Evolutionary conservation across 2,329 filamentous ascomycete species (phyloP), one percentile per base, ranked within the genome.

Genomic region (Fusarium compactum): DNA sequence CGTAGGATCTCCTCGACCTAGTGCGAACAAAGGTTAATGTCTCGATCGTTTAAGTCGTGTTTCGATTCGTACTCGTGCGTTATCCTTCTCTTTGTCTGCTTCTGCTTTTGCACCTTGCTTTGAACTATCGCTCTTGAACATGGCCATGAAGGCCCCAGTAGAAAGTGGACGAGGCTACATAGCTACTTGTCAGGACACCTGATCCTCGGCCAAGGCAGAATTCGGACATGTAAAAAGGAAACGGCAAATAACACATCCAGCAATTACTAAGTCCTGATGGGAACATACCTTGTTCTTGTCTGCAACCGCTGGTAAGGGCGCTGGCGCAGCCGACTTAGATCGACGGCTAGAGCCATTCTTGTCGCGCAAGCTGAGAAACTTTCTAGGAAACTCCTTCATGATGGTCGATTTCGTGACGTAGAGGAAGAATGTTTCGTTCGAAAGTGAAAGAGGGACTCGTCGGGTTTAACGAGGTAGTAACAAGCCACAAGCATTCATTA

Each of bases 281-380:
- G n/a, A 57, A 73, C 79, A 63, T 80, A 88, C 87, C 83, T 86
- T 89, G 67, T 83, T 83, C 43, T 69, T 74, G 25, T 70, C 70
- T 10, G 69, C 47, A n/a, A 61, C 29, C 22, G 71, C 32, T 45
- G 68, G 64, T 25, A 81, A 79, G 25, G 85, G 83, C 18, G 84
- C 79, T 41, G 85, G 84, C 55, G 89, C 86, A 22, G 84, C 83
- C 48, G 87, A 89, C 74, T 86, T 88, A 74, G 83, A 85, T 64
- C 87, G 85, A 62, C 82, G 83, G 71, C 88, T 85, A 40, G 78
- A 72, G 64, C 82, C 84, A 78, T 84, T 85, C 80, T 88, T 93
- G 75, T 93, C 91, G 71, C 91, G 88, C 72, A 91, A 85, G 79
- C 88, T 92, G 65, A 92, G 88, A 78, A 94, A 90, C 75, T 91